phyloP scores from a whole-genome alignment of 345 rosid species.

The Mercurialis annua region DNA sequence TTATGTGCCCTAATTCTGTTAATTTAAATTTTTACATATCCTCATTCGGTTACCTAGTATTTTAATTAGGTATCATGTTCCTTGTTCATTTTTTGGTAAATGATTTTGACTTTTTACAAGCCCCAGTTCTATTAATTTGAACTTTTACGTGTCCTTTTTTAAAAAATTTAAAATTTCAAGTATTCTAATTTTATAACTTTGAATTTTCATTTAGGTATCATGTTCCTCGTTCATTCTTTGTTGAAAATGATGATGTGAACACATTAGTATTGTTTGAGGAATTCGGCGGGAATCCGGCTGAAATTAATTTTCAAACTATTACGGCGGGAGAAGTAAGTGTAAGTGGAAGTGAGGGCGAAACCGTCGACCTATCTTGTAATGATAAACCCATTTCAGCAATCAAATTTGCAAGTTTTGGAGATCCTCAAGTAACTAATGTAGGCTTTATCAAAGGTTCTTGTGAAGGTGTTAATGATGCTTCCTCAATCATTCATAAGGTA shows the following conservation, averaged over 20 bases:
- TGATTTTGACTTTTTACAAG: too few species aligned
- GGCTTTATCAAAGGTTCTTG: slow-evolving; percentile 4
- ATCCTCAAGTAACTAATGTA: slow-evolving; percentile 8
- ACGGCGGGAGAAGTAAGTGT: neutral
- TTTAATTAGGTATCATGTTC: too few species aligned
- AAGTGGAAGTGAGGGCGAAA: neutral
- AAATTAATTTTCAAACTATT: slow-evolving; percentile 8
- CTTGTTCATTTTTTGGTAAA: too few species aligned
- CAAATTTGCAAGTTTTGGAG: slow-evolving; percentile 16
- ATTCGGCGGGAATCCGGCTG: slow-evolving; percentile 6
- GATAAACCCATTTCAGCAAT: slow-evolving; percentile 2
- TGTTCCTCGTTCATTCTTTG: slow-evolving; percentile 14
- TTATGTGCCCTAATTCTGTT: too few species aligned
- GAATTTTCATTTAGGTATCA: neutral
- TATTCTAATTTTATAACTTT: too few species aligned
- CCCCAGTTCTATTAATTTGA: too few species aligned
- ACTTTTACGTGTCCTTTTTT: too few species aligned
- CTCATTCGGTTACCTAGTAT: too few species aligned
- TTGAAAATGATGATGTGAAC: neutral
- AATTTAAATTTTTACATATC: too few species aligned
- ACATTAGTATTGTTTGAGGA: slow-evolving; percentile 15
- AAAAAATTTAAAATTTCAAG: too few species aligned
- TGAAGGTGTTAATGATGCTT: neutral
- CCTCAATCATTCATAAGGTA: neutral
- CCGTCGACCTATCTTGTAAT: neutral